Percentiles rank a stretch among this genome's conserved stretches.
Conservation (phyloP, 176 grass and related monocot genomes). For the Carex cristatella region DNA sequence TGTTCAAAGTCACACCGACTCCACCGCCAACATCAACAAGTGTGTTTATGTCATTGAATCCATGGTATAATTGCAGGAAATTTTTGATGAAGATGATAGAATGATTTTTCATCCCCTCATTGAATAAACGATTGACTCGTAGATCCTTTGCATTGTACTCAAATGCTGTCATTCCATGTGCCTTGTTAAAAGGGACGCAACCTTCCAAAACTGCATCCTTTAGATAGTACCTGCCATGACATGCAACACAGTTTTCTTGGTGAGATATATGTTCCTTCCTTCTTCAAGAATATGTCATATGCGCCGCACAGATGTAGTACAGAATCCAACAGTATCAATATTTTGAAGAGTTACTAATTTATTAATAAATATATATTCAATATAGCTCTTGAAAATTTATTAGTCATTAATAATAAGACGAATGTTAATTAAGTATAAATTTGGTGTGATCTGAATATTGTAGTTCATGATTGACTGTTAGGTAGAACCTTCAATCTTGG, state of each 20-base stretch:
- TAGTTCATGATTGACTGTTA: background rate
- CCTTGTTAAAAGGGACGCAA: conserved; percentile 35
- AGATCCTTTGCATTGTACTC: conserved; percentile 32
- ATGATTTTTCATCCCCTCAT: conserved; percentile 34
- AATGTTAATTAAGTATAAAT: background rate
- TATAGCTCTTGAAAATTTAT: background rate
- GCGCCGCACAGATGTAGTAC: background rate
- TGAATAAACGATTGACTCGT: conserved; percentile 31
- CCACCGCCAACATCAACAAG: conserved; percentile 42
- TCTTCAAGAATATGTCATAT: background rate
- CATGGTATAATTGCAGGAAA: conserved; percentile 22
- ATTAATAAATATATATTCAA: background rate
- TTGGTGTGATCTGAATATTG: background rate
- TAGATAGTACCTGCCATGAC: conserved; percentile 20
- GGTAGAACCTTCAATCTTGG: background rate
- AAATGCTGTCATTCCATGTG: conserved; percentile 33
- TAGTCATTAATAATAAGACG: background rate
- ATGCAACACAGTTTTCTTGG: background rate
- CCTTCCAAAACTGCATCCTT: conserved; percentile 32
- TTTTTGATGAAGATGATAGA: conserved; percentile 27
- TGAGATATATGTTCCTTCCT: background rate
- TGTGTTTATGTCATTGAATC: background rate
- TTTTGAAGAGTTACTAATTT: background rate
- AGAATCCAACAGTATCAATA: conserved; percentile 3
- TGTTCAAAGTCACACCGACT: background rate